Conservation (phyloP, 2,329 filamentous ascomycete species). For the Sporothrix pallida region DNA sequence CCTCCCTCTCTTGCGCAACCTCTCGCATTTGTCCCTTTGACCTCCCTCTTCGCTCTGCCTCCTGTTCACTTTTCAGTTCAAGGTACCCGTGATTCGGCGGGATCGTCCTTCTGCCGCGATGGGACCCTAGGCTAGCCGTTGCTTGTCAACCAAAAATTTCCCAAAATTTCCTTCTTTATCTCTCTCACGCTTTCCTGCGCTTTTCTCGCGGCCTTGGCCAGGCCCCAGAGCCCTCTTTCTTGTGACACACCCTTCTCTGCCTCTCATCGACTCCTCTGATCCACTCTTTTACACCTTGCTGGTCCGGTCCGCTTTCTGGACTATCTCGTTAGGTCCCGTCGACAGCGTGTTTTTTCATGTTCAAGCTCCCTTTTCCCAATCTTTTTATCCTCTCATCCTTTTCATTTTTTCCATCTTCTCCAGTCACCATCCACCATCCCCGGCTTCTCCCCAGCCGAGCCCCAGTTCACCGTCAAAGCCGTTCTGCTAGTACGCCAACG, state of each 20-base stretch:
- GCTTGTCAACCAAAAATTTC: neutral
- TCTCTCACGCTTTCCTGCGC: neutral
- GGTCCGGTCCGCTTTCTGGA: constrained; percentile 22
- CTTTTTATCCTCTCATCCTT: neutral
- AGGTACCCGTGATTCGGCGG: constrained; percentile 24
- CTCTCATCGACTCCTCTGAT: constrained; percentile 1
- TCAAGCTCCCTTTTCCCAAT: neutral
- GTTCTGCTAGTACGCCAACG: neutral
- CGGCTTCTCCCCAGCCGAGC: constrained; percentile 5
- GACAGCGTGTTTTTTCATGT: constrained; percentile 4
- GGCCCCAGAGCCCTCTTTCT: constrained; percentile 9
- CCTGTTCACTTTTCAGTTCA: no score
- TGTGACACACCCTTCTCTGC: neutral
- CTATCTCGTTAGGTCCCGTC: constrained; percentile 7
- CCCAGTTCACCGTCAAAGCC: constrained; percentile 3
- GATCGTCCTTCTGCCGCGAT: constrained; percentile 26
- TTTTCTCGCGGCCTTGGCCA: constrained; percentile 13
- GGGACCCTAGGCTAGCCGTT: constrained; percentile 21
- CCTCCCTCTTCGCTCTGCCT: neutral
- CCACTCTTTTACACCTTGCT: constrained; percentile 31
- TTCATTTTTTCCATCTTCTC: neutral
- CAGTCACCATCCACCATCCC: constrained; percentile 3
- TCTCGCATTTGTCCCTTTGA: neutral
- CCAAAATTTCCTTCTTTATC: no score
- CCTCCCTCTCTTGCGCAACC: constrained; percentile 17